These are phyloP conservation scores for Myxozyma neglecta DNA, from an alignment of 805 yeast species.

Conservation along the genomic window DNA sequence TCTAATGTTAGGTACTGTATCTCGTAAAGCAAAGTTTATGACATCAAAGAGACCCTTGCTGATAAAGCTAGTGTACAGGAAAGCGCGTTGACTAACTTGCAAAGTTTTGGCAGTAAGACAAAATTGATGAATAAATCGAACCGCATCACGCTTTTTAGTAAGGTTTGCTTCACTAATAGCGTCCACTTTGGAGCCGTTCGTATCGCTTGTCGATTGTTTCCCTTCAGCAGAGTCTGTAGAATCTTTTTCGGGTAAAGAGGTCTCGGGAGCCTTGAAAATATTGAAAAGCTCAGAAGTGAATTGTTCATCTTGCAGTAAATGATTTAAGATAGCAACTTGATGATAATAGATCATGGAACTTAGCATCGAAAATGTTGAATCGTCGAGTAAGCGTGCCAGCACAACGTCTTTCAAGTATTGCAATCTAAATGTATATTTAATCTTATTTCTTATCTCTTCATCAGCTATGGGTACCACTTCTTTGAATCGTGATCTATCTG, in stretches of 20 bases:
- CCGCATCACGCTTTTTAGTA: conserved; percentile 61
- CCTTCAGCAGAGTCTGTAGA: not conserved
- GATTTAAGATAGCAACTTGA: conserved; percentile 65
- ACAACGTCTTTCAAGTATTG: conserved; percentile 87
- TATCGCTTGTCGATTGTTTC: not conserved
- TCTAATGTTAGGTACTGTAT: conserved; percentile 49
- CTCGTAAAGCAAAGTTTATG: conserved; percentile 68
- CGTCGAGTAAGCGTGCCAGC: conserved; percentile 78
- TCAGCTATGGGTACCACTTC: conserved; percentile 67
- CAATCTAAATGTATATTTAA: conserved; percentile 72
- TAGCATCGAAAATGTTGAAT: conserved; percentile 66
- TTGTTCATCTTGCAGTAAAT: conserved; percentile 50
- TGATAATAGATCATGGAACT: conserved; percentile 65
- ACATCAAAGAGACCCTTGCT: conserved; percentile 68
- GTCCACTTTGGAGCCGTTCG: not conserved
- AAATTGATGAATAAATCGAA: conserved; percentile 76
- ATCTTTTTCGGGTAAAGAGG: not conserved
- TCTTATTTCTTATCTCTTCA: conserved; percentile 51
- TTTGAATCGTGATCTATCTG: conserved; percentile 60
- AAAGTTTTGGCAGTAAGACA: conserved; percentile 68
- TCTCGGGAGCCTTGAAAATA: conserved; percentile 46
- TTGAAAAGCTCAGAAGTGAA: conserved; percentile 62
- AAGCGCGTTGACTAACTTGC: conserved; percentile 60
- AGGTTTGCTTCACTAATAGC: not conserved
- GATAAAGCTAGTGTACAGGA: conserved; percentile 63